phyloP scores from a whole-genome alignment of 768 basidiomycete species.

The Fomitopsis pulvina region DNA sequence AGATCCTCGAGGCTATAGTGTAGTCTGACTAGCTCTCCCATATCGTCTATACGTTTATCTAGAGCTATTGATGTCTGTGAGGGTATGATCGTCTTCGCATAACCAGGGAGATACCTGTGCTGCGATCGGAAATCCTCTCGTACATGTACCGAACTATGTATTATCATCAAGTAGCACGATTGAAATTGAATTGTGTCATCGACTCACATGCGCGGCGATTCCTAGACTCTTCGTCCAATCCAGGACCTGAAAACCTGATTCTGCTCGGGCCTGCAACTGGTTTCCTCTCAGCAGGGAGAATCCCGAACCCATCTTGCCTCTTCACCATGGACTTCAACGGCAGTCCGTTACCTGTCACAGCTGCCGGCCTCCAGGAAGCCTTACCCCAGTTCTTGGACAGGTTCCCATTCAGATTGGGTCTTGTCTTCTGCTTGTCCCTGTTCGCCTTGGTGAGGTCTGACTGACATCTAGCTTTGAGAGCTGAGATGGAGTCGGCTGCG shows the following conservation, averaged over 20 bases:
- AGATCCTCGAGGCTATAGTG: slow-evolving; percentile 71
- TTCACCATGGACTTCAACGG: slow-evolving; percentile 3
- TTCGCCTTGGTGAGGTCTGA: slow-evolving; percentile 27
- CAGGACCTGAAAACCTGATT: slow-evolving; percentile 26
- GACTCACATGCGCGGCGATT: slow-evolving; percentile 54
- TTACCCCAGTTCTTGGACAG: slow-evolving; percentile 8
- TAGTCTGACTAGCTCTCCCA: slow-evolving; percentile 63
- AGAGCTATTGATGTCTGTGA: slow-evolving; percentile 61
- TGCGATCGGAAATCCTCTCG: slow-evolving; percentile 79
- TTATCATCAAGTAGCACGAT: slow-evolving; percentile 1
- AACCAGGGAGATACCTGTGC: slow-evolving; percentile 49
- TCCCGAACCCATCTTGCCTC: slow-evolving; percentile 11
- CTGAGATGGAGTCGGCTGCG: slow-evolving; percentile 39
- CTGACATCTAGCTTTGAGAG: slow-evolving; percentile 34
- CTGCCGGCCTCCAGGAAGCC: slow-evolving; percentile 8
- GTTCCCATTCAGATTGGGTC: slow-evolving; percentile 14
- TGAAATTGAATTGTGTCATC: neutral
- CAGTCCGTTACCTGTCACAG: neutral
- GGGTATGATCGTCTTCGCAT: no score
- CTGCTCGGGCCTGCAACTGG: slow-evolving; percentile 21
- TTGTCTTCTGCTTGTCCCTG: slow-evolving; percentile 26
- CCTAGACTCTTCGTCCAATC: slow-evolving; percentile 23
- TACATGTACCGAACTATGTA: slow-evolving; percentile 92
- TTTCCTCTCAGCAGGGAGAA: slow-evolving; percentile 3
- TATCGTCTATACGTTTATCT: slow-evolving; percentile 84